Evolutionary conservation across 306 rosid species (phyloP), one percentile per base, ranked within the genome.

Genomic region (Calophaca sinica): DNA sequence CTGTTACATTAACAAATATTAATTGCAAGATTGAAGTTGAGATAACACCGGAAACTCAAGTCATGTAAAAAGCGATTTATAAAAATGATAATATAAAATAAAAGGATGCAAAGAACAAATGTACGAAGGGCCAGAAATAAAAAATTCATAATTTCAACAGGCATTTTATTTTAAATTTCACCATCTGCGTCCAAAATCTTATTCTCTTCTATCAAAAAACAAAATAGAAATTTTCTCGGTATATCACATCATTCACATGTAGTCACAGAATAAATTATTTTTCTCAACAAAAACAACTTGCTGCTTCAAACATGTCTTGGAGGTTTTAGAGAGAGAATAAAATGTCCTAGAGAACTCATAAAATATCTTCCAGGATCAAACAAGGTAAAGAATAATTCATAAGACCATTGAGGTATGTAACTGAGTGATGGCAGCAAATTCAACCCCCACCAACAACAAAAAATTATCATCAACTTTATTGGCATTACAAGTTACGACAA

Each of bases 1-100:
- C 99, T 94, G 96, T 78, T 76, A 87, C 59, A 72, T 72, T 68
- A 62, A 87, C 39, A 53, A 58, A 48, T 11, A 65, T 49, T 52
- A 76, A 48, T 42, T 60, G 28, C 74, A 80, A 74, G 51, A 70
- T 59, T 32, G 31, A 49, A 68, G 52, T 14, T 36, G 50, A 63
- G 61, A 62, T 69, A 48, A 74, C 26, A 45, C 61, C 36, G 41
- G 62, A 46, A 59, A 46, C 79, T 52, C 3, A 59, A 76, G 29
- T 64, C 6, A 26, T 53, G 35, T 41, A 51, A 58, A 4, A 44
- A 74, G 7, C 48, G 20, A 61, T 62, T 59, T 35, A 46, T 67
- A 80, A 58, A 13, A 13, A n/a, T 2, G 11, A 51, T 14, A 55
- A 58, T 48, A 62, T 48, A 58, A 20, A 20, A 66, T 32, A 11